Evolutionary conservation across 176 grass and related monocot species (phyloP), one percentile per base, ranked within the genome.

Genomic region (Oropetium thomaeum): DNA sequence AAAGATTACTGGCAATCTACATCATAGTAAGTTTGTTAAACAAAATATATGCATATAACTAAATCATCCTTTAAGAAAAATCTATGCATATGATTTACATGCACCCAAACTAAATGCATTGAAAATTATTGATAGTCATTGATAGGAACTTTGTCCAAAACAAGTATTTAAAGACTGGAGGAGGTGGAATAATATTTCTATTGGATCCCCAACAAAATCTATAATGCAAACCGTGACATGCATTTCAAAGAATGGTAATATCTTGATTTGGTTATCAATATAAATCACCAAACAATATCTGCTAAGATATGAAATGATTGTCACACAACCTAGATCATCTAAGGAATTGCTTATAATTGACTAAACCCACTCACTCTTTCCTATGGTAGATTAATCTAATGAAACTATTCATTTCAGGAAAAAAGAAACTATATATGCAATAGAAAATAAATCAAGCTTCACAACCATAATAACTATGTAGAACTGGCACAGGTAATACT

Each of bases 401-500:
- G 15, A 58, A 77, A 59, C 6, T 29, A 82, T 73, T 64, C 9
- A 43, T 62, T 12, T 37, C 49, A 61, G 31, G 25, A 80, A 87
- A 20, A 29, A 35, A 32, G 10, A 35, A 32, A 11, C 38, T 38
- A 66, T 0, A n/a, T 62, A 19, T 28, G 13, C 22, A 76, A 27
- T 11, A 76, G 34, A 51, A 37, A 64, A 71, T 10, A 85, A 43
- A 64, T 41, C 63, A 64, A 86, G 43, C 40, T 44, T 39, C 47
- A 76, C 10, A 31, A 35, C 35, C 20, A 76, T 29, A 74, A 76
- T 29, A 74, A 28, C 25, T 73, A 80, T 67, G 29, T 40, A 8
- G 19, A 86, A 81, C 27, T 65, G 69, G 42, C 10, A 71, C n/a
- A n/a, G n/a, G n/a, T 54, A 75, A 47, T 44, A 70, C 23, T 74